phyloP scores from a whole-genome alignment of 352 stramenopile species.

The Globisporangium spinosum region DNA sequence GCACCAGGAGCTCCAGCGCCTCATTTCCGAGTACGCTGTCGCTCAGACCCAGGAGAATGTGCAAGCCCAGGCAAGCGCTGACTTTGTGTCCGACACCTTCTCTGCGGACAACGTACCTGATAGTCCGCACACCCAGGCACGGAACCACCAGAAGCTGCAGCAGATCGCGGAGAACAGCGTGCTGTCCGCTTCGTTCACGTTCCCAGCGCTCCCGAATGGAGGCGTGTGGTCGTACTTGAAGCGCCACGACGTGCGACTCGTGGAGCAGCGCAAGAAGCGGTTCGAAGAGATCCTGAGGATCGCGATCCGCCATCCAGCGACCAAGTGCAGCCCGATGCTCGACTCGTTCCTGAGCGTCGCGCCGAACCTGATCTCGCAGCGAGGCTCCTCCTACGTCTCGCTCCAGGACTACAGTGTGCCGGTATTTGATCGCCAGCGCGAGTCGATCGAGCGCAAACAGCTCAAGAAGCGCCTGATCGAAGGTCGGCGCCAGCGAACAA shows the following conservation, averaged over 20 bases:
- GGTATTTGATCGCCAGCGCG: constrained; percentile 65
- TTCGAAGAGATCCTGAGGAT: constrained; percentile 83
- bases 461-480: constrained; percentile 70
- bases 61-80: not conserved
- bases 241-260: constrained; percentile 70
- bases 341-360: constrained; percentile 78
- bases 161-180: constrained; percentile 27
- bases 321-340: constrained; percentile 54
- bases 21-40: constrained; percentile 39
- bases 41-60: not conserved
- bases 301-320: constrained; percentile 72
- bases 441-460: constrained; percentile 75
- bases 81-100: constrained; percentile 17
- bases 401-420: constrained; percentile 66
- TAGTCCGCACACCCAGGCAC: constrained; percentile 29
- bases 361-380: constrained; percentile 41
- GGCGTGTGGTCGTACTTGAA: constrained; percentile 83
- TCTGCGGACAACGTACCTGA: constrained; percentile 21
- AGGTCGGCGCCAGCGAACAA: constrained; percentile 43
- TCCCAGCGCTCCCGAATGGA: constrained; percentile 50
- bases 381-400: constrained; percentile 48
- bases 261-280: constrained; percentile 76
- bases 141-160: constrained; percentile 23
- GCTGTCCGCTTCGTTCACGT: constrained; percentile 34
- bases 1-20: constrained; percentile 54